phyloP scores from a whole-genome alignment of 2,329 filamentous ascomycete species.

The Colletotrichum eleusines region DNA sequence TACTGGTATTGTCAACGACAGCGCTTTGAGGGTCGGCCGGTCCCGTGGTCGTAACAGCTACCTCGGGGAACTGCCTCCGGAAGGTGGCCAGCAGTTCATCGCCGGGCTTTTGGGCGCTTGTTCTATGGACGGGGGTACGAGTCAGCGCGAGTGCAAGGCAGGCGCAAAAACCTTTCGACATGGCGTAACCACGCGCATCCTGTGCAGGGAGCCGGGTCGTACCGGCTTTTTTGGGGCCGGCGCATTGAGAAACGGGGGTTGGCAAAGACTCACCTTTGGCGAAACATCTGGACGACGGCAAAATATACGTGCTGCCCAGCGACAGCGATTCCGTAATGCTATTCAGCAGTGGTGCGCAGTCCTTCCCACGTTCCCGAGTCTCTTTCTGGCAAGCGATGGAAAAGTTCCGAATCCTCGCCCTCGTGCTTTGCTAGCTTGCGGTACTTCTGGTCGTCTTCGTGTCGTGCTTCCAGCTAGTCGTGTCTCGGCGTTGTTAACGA shows the following conservation, averaged over 20 bases:
- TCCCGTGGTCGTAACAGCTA: constrained; percentile 66
- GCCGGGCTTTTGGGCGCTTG: constrained; percentile 85
- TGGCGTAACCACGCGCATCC: constrained; percentile 27
- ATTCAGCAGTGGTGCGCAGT: constrained; percentile 25
- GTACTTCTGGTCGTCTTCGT: constrained; percentile 1
- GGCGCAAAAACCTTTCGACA: constrained; percentile 30
- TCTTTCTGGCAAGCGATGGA: constrained; percentile 33
- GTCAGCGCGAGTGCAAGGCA: constrained; percentile 32
- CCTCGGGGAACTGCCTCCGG: constrained; percentile 83
- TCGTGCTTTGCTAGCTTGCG: constrained; percentile 17
- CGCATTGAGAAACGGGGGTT: constrained; percentile 27
- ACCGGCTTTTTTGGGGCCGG: constrained; percentile 34
- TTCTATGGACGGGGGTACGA: constrained; percentile 59
- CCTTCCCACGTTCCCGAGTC: constrained; percentile 10
- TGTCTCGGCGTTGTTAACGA: constrained; percentile 25
- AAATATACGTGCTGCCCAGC: constrained; percentile 42
- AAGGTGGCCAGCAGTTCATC: constrained; percentile 88
- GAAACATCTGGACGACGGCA: constrained; percentile 47
- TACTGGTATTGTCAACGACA: constrained; percentile 48
- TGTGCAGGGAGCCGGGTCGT: constrained; percentile 31
- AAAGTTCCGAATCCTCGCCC: constrained; percentile 27
- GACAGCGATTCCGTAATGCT: constrained; percentile 43
- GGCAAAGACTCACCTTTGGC: constrained; percentile 49
- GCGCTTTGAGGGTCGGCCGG: constrained; percentile 54
- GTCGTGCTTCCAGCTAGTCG: constrained; percentile 9